Percentiles rank a stretch among this genome's conserved stretches.
Evolutionary conservation across 169 alveolate species (phyloP).

Genomic region (Eimeria falciformis): DNA sequence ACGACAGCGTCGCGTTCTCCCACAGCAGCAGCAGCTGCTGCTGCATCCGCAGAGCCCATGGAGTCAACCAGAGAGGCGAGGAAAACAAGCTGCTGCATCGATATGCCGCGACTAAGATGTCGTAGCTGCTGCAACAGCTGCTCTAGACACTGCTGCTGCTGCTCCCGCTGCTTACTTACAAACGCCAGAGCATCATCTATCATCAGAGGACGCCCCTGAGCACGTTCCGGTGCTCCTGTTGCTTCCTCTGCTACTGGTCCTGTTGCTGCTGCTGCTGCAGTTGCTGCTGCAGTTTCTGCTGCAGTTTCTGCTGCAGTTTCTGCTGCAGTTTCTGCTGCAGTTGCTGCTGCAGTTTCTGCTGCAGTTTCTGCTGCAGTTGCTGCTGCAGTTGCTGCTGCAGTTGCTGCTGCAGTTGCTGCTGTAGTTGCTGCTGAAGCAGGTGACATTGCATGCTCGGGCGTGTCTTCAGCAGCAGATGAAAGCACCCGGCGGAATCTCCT

Average conservation of each 20-base stretch:
- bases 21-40: slow-evolving; percentile 70
- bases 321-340: not conserved
- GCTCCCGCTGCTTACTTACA: slow-evolving; percentile 8
- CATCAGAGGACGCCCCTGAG: not conserved
- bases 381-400: not conserved
- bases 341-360: slow-evolving; percentile 28
- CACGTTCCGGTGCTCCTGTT: slow-evolving; percentile 9
- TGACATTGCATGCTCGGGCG: too few relatives aligned
- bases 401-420: not conserved
- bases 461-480: not conserved
- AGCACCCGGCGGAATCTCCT: not conserved
- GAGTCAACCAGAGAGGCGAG: slow-evolving; percentile 48
- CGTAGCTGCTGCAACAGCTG: slow-evolving; percentile 44
- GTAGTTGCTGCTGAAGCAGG: not conserved
- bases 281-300: too few relatives aligned
- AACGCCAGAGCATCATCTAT: slow-evolving; percentile 59
- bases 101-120: slow-evolving; percentile 11
- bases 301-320: not conserved
- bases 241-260: slow-evolving; percentile 13
- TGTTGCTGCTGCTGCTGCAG: slow-evolving; percentile 46
- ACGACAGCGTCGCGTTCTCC: slow-evolving; percentile 51
- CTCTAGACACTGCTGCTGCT: slow-evolving; percentile 58
- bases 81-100: slow-evolving; percentile 62
- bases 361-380: not conserved
- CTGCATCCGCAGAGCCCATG: slow-evolving; percentile 37